Percentiles rank a stretch among this genome's conserved stretches.
phyloP scores from a whole-genome alignment of 305 asterid genomes.

The Fraxinus baroniana region DNA sequence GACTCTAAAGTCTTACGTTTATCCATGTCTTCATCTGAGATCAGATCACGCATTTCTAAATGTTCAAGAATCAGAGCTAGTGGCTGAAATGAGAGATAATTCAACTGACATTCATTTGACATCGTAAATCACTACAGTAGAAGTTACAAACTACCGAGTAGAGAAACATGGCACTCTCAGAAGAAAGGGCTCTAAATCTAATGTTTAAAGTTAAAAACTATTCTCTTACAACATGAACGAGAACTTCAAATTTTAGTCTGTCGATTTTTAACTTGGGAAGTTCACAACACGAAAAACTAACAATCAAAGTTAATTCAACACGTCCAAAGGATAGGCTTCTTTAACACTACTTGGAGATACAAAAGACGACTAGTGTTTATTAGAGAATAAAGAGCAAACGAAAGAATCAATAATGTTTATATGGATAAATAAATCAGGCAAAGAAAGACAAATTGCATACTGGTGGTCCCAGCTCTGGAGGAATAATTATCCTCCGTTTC shows the following conservation, averaged over 20 bases:
- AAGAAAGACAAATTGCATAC: conserved; percentile 43
- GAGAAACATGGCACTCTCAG: neutral
- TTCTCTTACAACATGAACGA: neutral
- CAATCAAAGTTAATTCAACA: neutral
- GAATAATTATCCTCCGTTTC: conserved; percentile 78
- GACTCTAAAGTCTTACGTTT: neutral
- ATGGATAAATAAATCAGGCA: neutral
- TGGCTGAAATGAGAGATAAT: neutral
- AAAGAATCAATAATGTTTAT: neutral
- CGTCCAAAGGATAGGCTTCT: neutral
- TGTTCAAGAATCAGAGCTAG: neutral
- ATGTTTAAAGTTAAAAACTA: neutral
- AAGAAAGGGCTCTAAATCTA: neutral
- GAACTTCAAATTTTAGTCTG: neutral
- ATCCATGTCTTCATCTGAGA: neutral
- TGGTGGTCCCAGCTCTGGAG: conserved; percentile 98
- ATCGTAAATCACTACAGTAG: neutral
- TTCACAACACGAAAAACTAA: neutral
- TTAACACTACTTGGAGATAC: neutral
- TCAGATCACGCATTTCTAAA: neutral
- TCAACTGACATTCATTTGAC: neutral
- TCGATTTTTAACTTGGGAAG: neutral
- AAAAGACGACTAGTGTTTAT: neutral
- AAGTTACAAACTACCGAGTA: neutral
- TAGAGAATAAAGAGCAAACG: neutral